phyloP scores from a whole-genome alignment of 257 asterid genomes.

The Rehmannia glutinosa region DNA sequence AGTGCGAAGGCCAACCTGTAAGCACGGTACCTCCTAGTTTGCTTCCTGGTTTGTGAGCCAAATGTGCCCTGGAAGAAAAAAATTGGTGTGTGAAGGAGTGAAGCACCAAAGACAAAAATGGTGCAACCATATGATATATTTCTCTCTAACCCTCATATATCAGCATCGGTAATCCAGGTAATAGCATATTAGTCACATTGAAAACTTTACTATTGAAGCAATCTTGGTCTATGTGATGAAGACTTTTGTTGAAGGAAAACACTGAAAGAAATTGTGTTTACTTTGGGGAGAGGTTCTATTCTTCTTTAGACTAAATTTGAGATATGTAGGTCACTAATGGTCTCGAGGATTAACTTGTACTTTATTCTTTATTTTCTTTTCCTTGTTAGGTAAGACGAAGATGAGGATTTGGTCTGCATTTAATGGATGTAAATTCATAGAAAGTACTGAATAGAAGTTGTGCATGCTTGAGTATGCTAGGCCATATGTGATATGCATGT shows the following conservation, averaged over 20 bases:
- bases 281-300: neutral
- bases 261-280: neutral
- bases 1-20: slow-evolving; percentile 28
- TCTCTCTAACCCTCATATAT: slow-evolving; percentile 74
- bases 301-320: neutral
- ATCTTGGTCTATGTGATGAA: neutral
- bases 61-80: slow-evolving; percentile 65
- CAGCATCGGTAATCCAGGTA: slow-evolving; percentile 54
- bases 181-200: too few relatives aligned
- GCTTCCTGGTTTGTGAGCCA: slow-evolving; percentile 65
- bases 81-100: slow-evolving; percentile 67
- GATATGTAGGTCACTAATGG: neutral
- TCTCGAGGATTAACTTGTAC: neutral
- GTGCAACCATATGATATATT: slow-evolving; percentile 78
- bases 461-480: too few relatives aligned
- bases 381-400: neutral
- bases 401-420: neutral
- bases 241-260: neutral
- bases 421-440: neutral
- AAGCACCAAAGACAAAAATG: slow-evolving; percentile 59
- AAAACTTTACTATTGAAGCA: too few relatives aligned
- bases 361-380: neutral
- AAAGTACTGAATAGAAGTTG: neutral
- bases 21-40: slow-evolving; percentile 36
- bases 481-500: too few relatives aligned